These are phyloP conservation scores for Dactylellina haptotyla DNA, from an alignment of 2,329 filamentous ascomycete genomes.

Conservation along the genomic window DNA sequence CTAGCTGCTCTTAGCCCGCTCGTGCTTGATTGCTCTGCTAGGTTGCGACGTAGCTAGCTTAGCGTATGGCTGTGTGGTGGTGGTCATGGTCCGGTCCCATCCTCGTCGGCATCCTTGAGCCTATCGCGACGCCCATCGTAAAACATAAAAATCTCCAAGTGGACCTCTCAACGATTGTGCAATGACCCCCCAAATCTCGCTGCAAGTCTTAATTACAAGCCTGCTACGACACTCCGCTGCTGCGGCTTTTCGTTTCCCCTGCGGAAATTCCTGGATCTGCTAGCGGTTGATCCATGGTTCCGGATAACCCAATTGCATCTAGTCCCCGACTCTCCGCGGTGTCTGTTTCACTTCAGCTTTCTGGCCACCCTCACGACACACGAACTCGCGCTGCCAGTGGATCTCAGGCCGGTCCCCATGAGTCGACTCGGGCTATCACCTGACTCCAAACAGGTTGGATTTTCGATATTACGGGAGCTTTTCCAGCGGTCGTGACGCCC, in stretches of 20 bases:
- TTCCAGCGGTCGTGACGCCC: constrained; percentile 1
- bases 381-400: constrained; percentile 10
- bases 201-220: too few relatives aligned
- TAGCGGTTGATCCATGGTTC: constrained; percentile 52
- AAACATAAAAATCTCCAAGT: constrained; percentile 1
- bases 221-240: too few relatives aligned
- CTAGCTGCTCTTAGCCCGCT: too few relatives aligned
- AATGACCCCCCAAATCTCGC: not conserved
- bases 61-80: too few relatives aligned
- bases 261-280: constrained; percentile 28
- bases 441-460: constrained; percentile 23
- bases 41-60: too few relatives aligned
- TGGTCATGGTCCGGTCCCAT: too few relatives aligned
- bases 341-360: constrained; percentile 53
- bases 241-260: not conserved
- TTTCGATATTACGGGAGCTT: not conserved
- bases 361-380: constrained; percentile 7
- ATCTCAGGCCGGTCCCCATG: not conserved
- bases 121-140: constrained; percentile 3
- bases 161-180: constrained; percentile 23
- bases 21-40: too few relatives aligned
- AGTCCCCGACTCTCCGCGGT: constrained; percentile 41
- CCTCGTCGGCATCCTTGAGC: not conserved
- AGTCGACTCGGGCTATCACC: constrained; percentile 20
- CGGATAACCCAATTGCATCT: constrained; percentile 49